Evolutionary conservation across 164 flowering plant species (phyloP), one percentile per base, ranked within the genome.

Genomic region (Magnolia kwangsiensis): DNA sequence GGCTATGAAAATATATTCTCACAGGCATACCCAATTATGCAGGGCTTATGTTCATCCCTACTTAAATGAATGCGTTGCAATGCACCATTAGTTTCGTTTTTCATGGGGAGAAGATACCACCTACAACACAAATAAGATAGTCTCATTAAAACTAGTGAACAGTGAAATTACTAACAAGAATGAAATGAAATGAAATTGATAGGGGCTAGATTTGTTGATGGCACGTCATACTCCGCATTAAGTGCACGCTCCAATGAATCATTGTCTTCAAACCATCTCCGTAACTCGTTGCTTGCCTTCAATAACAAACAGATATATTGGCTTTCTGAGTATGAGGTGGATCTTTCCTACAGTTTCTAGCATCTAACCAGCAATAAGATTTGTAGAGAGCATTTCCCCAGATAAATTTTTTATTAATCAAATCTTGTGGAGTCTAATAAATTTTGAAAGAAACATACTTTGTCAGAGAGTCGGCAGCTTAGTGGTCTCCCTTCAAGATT

Each of bases 171-270:
- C n/a, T n/a, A 59, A 16, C 8, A 27, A 72, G 23, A 8, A 10
- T 37, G 23, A 31, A 29, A 10, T 37, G 23, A 31, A 29, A 63
- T 29, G 50, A 59, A 73, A 7, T 24, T 18, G 21, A 9, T 73
- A 14, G 67, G 16, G 37, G 68, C 31, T n/a, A 72, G 64, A 69
- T 45, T 72, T 27, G 50, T 14, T 21, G 24, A 73, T 51, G 69
- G 71, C 29, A 74, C 49, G 71, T 76, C 64, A 73, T 84, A 96
- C 99, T 96, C 94, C 78, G 92, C 99, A 76, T 77, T 84, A 61
- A 90, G 78, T 63, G 96, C 90, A 79, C 97, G 93, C 83, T 96
- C 98, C 72, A 96, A 77, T 50, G 97, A 98, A 81, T 96, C 99
- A 83, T 96, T 88, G 76, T 96, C 99, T 74, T 83, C 80, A 75